Conservation (phyloP, 306 rosid species). For the Vachellia pachyceras region DNA sequence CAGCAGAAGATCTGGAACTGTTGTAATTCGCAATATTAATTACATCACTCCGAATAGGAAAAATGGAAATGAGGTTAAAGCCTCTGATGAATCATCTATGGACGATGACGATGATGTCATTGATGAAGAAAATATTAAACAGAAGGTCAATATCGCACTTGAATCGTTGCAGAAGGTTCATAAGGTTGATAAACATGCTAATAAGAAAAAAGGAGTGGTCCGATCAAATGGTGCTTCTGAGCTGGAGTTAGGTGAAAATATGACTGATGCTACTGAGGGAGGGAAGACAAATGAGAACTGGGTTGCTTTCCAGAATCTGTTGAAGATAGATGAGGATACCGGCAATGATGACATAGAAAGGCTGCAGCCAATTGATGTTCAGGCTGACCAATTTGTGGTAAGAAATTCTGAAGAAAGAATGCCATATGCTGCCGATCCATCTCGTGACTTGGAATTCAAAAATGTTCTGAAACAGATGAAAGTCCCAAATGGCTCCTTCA, state of each 20-base stretch:
- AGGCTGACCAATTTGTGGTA: slow-evolving; percentile 50
- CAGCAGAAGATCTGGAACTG: slow-evolving; percentile 60
- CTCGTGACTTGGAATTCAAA: slow-evolving; percentile 45
- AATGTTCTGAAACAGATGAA: slow-evolving; percentile 46
- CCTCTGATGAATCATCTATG: slow-evolving; percentile 50
- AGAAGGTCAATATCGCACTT: slow-evolving; percentile 51
- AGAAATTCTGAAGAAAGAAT: slow-evolving; percentile 46
- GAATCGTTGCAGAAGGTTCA: slow-evolving; percentile 55
- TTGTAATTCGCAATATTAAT: slow-evolving; percentile 73
- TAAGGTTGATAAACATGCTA: slow-evolving; percentile 43
- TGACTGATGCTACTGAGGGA: slow-evolving; percentile 34
- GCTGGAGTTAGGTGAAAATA: slow-evolving; percentile 34
- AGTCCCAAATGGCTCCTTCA: slow-evolving; percentile 57
- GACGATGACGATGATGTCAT: slow-evolving; percentile 47
- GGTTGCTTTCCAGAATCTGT: slow-evolving; percentile 53
- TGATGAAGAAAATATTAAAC: slow-evolving; percentile 46
- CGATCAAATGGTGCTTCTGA: slow-evolving; percentile 40
- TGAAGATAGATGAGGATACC: slow-evolving; percentile 52
- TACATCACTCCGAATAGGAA: slow-evolving; percentile 70
- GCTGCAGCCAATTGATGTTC: slow-evolving; percentile 43
- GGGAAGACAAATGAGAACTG: slow-evolving; percentile 48
- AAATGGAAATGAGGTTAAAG: slow-evolving; percentile 59
- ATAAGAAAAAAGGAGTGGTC: slow-evolving; percentile 33
- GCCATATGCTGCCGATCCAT: slow-evolving; percentile 33
- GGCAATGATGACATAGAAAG: slow-evolving; percentile 38